Evolutionary conservation across 1,139 yeast genomes (phyloP), one percentile per base, ranked within the genome.

Genomic region (Yueomyces sp.): DNA sequence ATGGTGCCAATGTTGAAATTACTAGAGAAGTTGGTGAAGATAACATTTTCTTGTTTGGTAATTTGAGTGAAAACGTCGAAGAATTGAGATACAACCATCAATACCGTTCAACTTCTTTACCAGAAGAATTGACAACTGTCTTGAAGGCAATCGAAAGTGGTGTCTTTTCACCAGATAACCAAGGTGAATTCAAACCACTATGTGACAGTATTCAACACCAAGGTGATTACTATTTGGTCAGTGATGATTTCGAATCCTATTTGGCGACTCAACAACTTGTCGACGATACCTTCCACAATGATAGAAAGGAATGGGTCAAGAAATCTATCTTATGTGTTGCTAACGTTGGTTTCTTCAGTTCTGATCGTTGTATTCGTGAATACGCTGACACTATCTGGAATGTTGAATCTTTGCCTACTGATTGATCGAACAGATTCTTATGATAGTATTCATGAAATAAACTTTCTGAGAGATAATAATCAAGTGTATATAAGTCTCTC

Each of bases 1-100:
- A 89, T 60, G 96, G 97, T 60, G 96, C 96, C 49, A 89, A 87
- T 59, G 95, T 89, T 44, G 96, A 89, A 67, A 85, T 89, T 60
- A 83, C 95, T 27, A 76, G 95, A 56, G 96, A 89, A 66, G 77
- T 85, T 54, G 95, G 96, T 41, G 95, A 87, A 60, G 94, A 85
- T 42, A 86, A 89, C 63, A 85, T 89, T 62, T 87, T 86, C 70
- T 69, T 87, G 60, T 87, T 87, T 61, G 96, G 96, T 59, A 85
- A 83, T 61, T 73, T 87, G 60, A 79, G 95, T 33, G 96, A 87
- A 63, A 78, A 83, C 36, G 96, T 87, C 39, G 96, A 86, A 44
- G 89, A 79, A 46, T 70, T 87, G 43, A 77, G 96, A 64, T 82
- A 80, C 58, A 71, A 75, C 47, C 95, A 87, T 64, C 70, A 73